Conservation (phyloP, 495 filamentous ascomycete genomes). For the Aspergillus coremiiformis region DNA sequence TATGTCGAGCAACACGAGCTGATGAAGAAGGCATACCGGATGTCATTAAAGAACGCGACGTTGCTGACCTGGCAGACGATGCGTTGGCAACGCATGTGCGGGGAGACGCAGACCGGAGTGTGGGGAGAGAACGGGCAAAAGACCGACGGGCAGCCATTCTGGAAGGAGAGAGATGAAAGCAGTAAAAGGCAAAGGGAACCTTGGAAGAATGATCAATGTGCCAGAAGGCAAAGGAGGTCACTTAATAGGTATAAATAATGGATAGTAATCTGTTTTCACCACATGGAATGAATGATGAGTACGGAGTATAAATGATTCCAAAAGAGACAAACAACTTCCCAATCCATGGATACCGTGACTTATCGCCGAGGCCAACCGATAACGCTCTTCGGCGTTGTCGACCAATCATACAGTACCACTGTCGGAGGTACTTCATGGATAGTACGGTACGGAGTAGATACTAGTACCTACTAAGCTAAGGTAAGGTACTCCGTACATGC, state of each 20-base stretch:
- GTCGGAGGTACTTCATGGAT: too few species aligned
- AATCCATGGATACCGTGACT: too few species aligned
- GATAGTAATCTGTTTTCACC: too few species aligned
- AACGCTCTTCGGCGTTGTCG: too few species aligned
- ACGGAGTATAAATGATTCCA: too few species aligned
- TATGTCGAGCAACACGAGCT: conserved; percentile 13
- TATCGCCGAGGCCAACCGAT: too few species aligned
- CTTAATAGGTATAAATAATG: too few species aligned
- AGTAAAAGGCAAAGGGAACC: background rate
- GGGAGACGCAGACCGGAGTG: conserved; percentile 39
- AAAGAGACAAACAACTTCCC: background rate
- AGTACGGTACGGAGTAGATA: too few species aligned
- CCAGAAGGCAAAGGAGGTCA: background rate
- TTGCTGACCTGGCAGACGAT: conserved; percentile 16
- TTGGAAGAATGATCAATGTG: background rate
- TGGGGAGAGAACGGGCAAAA: conserved; percentile 35
- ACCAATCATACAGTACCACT: too few species aligned
- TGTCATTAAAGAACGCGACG: conserved; percentile 26
- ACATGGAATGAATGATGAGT: too few species aligned
- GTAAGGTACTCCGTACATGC: too few species aligned
- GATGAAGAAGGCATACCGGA: conserved; percentile 16
- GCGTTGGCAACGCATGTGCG: conserved; percentile 28
- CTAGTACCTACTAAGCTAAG: too few species aligned
- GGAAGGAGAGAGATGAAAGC: conserved; percentile 5
- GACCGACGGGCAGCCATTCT: conserved; percentile 43